Conservation (phyloP, 1,284 basidiomycete genomes). For the Xerocomus amazonicus region DNA sequence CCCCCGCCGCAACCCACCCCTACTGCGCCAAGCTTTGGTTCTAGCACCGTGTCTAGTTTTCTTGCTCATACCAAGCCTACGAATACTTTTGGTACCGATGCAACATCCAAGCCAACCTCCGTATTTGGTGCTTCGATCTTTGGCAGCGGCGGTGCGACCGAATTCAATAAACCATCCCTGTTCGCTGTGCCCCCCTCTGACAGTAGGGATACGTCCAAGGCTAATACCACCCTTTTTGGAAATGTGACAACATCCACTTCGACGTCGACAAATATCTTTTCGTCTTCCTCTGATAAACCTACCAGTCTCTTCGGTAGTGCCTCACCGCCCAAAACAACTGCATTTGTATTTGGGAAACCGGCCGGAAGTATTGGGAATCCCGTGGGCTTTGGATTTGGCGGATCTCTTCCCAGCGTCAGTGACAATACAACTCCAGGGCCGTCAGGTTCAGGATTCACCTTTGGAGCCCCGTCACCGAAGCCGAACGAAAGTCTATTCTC, state of each 20-base stretch:
- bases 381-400: conserved; percentile 55
- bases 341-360: conserved; percentile 31
- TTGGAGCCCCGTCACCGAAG: conserved; percentile 29
- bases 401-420: conserved; percentile 34
- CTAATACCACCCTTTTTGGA: conserved; percentile 18
- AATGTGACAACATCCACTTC: conserved; percentile 11
- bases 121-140: conserved; percentile 29
- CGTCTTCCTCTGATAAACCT: conserved; percentile 26
- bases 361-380: conserved; percentile 54
- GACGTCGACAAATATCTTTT: conserved; percentile 19
- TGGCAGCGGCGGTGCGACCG: conserved; percentile 14
- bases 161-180: conserved; percentile 13
- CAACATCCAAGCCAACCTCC: conserved; percentile 20
- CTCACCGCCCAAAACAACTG: conserved; percentile 21
- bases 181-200: conserved; percentile 14
- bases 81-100: conserved; percentile 19
- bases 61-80: conserved; percentile 21
- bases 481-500: conserved; percentile 27
- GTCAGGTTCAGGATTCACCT: conserved; percentile 23
- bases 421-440: conserved; percentile 16
- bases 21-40: conserved; percentile 14
- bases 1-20: conserved; percentile 11
- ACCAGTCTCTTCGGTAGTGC: conserved; percentile 32
- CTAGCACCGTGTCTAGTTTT: conserved; percentile 21
- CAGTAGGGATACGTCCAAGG: conserved; percentile 14